Percentiles rank a stretch among this genome's conserved stretches.
Evolutionary conservation across 495 filamentous ascomycete species (phyloP).

Genomic region (Hyphodiscus hymeniophilus): DNA sequence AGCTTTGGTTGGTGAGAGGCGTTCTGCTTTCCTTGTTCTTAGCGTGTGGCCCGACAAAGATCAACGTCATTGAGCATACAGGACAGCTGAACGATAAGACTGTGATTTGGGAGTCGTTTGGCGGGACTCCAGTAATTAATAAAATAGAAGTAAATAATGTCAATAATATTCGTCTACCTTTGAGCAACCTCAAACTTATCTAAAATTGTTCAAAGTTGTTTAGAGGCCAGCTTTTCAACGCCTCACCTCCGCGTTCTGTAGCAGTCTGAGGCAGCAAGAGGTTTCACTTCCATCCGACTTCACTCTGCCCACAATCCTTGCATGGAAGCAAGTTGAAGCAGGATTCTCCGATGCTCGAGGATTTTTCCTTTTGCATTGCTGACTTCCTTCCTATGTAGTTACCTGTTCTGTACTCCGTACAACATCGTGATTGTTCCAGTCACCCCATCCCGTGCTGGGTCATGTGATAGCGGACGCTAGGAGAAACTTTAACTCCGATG

Average conservation of each 20-base stretch:
- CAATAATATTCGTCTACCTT: too few species aligned
- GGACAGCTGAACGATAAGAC: background rate
- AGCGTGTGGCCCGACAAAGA: too few species aligned
- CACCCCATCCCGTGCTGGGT: too few species aligned
- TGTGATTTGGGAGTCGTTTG: too few species aligned
- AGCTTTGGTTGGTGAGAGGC: too few species aligned
- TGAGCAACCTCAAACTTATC: background rate
- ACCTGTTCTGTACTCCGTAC: background rate
- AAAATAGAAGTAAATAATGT: too few species aligned
- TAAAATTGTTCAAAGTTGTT: background rate
- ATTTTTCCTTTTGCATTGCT: too few species aligned
- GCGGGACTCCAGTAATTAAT: too few species aligned
- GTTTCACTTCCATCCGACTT: slow-evolving; percentile 9
- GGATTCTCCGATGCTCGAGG: background rate
- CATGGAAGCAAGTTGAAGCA: background rate
- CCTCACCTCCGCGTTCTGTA: background rate
- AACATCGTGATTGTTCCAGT: background rate
- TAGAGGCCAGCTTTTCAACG: slow-evolving; percentile 14
- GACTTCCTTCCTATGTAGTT: too few species aligned
- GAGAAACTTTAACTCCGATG: too few species aligned
- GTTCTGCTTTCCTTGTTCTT: too few species aligned
- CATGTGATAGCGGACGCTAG: too few species aligned
- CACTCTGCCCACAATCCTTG: background rate
- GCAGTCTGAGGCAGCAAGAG: slow-evolving; percentile 6
- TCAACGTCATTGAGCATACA: background rate